Evolutionary conservation across 192 early-diverging fungal species (phyloP).

Genomic region (Borealophlyctis nickersoniae): DNA sequence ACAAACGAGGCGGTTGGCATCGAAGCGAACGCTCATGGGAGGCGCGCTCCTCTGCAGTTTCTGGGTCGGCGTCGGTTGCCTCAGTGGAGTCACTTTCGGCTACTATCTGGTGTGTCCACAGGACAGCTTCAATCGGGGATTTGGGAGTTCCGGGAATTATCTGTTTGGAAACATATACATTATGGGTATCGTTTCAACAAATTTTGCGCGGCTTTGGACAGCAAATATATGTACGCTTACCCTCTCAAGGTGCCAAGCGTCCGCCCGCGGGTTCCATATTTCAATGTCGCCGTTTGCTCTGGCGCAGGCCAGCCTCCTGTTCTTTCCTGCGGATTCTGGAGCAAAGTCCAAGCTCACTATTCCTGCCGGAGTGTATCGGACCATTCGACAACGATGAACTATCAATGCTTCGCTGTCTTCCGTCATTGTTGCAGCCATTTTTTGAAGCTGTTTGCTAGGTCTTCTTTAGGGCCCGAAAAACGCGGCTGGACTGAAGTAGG

Average conservation of each 20-base stretch:
- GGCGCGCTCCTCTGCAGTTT: constrained; percentile 45
- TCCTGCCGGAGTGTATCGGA: constrained; percentile 78
- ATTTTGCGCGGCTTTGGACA: not conserved
- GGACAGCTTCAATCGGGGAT: constrained; percentile 72
- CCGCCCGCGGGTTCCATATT: constrained; percentile 71
- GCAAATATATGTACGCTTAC: constrained; percentile 35
- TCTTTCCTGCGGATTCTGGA: constrained; percentile 33
- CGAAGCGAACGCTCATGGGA: constrained; percentile 35
- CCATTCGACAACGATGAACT: constrained; percentile 64
- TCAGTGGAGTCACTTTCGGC: constrained; percentile 55
- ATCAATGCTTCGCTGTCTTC: not conserved
- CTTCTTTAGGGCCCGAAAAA: too few relatives aligned
- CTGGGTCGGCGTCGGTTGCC: constrained; percentile 63
- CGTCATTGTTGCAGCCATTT: too few relatives aligned
- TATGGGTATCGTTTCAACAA: not conserved
- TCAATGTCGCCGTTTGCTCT: constrained; percentile 92
- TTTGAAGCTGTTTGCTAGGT: too few relatives aligned
- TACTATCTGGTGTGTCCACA: constrained; percentile 73
- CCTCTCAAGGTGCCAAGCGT: constrained; percentile 75
- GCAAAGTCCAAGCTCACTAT: constrained; percentile 81
- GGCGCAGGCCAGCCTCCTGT: constrained; percentile 68
- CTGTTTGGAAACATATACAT: constrained; percentile 32
- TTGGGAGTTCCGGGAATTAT: constrained; percentile 76
- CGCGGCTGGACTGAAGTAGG: too few relatives aligned
- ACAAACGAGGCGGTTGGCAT: constrained; percentile 67